Evolutionary conservation across 1,284 basidiomycete genomes (phyloP), one percentile per base, ranked within the genome.

Genomic region (Cutaneotrichosporon sp.): DNA sequence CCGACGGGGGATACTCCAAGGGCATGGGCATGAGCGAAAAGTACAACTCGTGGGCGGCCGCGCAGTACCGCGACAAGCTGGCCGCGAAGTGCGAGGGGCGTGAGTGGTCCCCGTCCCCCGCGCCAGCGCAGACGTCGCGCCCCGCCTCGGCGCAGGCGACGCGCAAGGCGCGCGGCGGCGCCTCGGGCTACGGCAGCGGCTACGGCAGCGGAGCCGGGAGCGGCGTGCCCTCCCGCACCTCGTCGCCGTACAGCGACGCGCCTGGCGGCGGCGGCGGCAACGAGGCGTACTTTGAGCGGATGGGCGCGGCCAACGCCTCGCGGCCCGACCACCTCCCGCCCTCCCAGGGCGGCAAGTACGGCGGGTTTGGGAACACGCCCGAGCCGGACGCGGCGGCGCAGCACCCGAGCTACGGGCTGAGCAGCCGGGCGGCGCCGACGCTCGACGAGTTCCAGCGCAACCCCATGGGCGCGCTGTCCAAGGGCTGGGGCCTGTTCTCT

Each of bases 31-130:
- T 89, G 57, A 84, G 88, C 67, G 89, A 93, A 58, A 92, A 88
- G 61, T 97, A 97, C 79, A 90, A 92, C 74, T 90, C 86, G 47
- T 95, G 93, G 91, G 90, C 92, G 4, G 93, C 92, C 1, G 82
- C 89, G 4, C 91, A 95, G 79, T 97, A 95, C 79, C 86, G 90
- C 51, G 89, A 92, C 79, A 97, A 95, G 76, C 74, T 79, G 59
- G 63, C 71, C 9, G 77, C 79, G 14, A 73, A 67, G 55, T 76
- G 74, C 54, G 69, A 76, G 24, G 75, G 75, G 13, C 63, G 63
- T 29, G 56, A 64, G 24, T 80, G 77, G 76, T 71, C 74, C 7
- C 69, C 72, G n/a, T 77, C 78, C 2, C 78, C 80, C 70, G 2
- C 64, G 36, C 43, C 69, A 42, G 65, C 55, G 2, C 34, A 34